Evolutionary conservation across 2,329 filamentous ascomycete species (phyloP), one percentile per base, ranked within the genome.

Genomic region (Verticillium dahliae): DNA sequence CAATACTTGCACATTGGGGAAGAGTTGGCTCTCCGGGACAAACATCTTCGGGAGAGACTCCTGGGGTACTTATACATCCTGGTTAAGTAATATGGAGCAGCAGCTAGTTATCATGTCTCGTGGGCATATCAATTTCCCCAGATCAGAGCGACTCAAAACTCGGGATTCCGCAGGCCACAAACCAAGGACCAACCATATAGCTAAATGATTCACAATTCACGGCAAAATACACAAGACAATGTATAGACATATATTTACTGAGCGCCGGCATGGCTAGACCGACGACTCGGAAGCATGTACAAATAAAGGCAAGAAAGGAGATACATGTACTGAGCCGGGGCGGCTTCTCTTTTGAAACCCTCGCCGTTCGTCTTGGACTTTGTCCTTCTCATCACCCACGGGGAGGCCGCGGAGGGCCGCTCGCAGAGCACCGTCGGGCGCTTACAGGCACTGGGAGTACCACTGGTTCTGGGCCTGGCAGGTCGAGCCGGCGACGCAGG

Each of bases 361-460:
- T 15, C 4, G 14, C 31, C 31, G 14, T 56, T 57, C 27, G 27
- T 27, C 27, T 27, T 27, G 3, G 27, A 27, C 27, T 27, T 37
- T 15, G 6, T 37, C 34, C n/a, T 55, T 60, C 27, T 33, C 2
- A 13, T n/a, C 56, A 34, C 0, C 45, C 14, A 18, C 7, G 15
- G 11, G 0, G 33, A 27, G 2, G 15, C 39, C 11, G 11, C 5
- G 6, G 37, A 9, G n/a, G 18, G 22, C 60, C 59, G 14, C 15
- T 31, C n/a, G 27, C 5, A 4, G 27, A 50, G 34, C 37, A 10
- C 60, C 39, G 9, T 27, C 31, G 13, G 18, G 45, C 59, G 58
- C 34, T 69, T 71, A 79, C 65, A 76, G 62, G 66, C 77, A 80
- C 69, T 80, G 77, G 54, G 61, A 74, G 70, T 79, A 80, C 66